Evolutionary conservation across 192 early-diverging fungal species (phyloP).

Genomic region (Entomortierella chlamydospora): DNA sequence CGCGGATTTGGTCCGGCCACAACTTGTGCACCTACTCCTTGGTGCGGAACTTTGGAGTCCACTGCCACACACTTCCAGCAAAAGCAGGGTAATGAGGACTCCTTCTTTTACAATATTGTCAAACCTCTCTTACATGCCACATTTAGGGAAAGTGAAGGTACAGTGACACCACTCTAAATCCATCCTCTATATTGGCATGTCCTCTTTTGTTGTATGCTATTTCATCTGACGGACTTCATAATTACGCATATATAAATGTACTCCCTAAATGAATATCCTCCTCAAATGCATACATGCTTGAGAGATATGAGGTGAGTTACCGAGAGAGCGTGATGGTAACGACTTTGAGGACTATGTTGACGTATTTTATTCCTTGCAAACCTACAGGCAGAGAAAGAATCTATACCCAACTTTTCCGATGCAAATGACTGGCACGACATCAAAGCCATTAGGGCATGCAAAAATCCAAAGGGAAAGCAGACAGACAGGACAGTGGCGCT

Average conservation of each 20-base stretch:
- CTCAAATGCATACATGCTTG: no score
- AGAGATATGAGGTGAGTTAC: no score
- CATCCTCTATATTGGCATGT: no score
- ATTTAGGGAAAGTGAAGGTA: constrained; percentile 25
- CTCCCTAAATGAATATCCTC: no score
- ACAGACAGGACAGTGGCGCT: background rate
- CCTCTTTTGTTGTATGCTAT: no score
- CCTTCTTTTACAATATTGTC: constrained; percentile 24
- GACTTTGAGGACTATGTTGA: no score
- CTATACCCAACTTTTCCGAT: constrained; percentile 14
- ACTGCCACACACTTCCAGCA: constrained; percentile 17
- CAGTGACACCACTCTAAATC: no score
- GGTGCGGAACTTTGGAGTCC: constrained; percentile 31
- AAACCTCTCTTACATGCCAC: constrained; percentile 23
- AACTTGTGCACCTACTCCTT: constrained; percentile 31
- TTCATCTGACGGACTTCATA: no score
- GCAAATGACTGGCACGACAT: constrained; percentile 23
- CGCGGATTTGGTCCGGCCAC: constrained; percentile 31
- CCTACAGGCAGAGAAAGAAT: constrained; percentile 21
- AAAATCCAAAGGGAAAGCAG: no score
- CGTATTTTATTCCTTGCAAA: no score
- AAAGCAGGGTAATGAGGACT: constrained; percentile 25
- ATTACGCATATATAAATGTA: no score
- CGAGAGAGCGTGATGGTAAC: no score
- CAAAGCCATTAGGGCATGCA: constrained; percentile 6